Base-by-base conservation (phyloP, 805 yeast genomes). In the Candida corydali region DNA sequence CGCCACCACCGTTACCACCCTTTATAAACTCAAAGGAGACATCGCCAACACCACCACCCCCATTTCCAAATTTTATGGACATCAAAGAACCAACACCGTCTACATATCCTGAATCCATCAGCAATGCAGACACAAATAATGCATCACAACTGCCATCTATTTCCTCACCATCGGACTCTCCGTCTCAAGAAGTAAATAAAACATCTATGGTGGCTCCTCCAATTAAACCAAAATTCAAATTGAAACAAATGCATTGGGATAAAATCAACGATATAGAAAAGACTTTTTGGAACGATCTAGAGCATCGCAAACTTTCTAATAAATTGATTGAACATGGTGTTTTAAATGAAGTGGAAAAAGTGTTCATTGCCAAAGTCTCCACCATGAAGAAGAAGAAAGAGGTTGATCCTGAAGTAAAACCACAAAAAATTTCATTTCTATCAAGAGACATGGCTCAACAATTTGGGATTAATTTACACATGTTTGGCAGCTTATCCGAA, bases 171-270 rank as follows among this genome's bases (percentile, higher is more conserved):
- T 24, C 26, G 14, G 11, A 5, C 12, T 11, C 15, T n/a, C 36
- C 30, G 17, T 3, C 3, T 9, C 14, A 24, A 8, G 17, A 26
- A 26, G 5, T 4, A 15, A 26, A 5, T 18, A 16, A 35, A 16
- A 34, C 26, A 27, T 24, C 32, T 4, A 35, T 17, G 24, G 26
- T 34, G 12, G 19, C 29, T 3, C 40, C 43, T 5, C 17, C 40
- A 9, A 12, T 57, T 5, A 52, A 86, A 43, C 89, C 95, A 3
- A 79, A 76, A 51, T 71, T 77, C 41, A 86, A 83, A 54, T 73
- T 93, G 45, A 93, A 94, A 56, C 98, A 91, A 56, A 73, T 93
- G 68, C 99, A 93, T 57, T 94, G 98, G 98, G 96, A 91, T 49
- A 86, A 85, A 52, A 70, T 94, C 26, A 96, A 91, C 23, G 73